Conservation (phyloP, 805 yeast species). For the Saccharomycodes ludwigii region DNA sequence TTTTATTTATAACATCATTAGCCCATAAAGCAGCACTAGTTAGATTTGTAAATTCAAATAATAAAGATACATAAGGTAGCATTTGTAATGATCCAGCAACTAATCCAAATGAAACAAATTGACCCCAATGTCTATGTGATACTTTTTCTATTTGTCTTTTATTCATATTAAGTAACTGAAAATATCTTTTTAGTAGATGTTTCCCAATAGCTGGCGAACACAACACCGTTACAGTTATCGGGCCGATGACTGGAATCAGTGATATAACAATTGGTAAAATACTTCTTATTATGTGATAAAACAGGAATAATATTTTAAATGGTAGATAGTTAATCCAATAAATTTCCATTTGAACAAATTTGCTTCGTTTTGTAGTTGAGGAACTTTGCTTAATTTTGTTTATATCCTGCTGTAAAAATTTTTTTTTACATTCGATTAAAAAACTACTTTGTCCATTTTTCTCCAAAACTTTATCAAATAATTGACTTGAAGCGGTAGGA, state of each 20-base stretch:
- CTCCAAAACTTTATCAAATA: constrained; percentile 14
- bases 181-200: constrained; percentile 16
- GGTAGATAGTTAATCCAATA: constrained; percentile 14
- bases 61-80: constrained; percentile 39
- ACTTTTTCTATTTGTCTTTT: constrained; percentile 22
- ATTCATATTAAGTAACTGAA: constrained; percentile 22
- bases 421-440: constrained; percentile 6
- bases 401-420: too few relatives aligned
- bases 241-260: constrained; percentile 24
- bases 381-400: too few relatives aligned
- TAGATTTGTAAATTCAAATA: constrained; percentile 46
- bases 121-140: constrained; percentile 24
- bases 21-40: constrained; percentile 61
- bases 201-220: constrained; percentile 19
- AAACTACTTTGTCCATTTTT: constrained; percentile 11
- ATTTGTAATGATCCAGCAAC: constrained; percentile 38
- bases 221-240: constrained; percentile 17
- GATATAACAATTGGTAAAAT: constrained; percentile 12
- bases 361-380: constrained; percentile 10
- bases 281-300: constrained; percentile 6
- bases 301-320: constrained; percentile 4
- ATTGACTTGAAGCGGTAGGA: constrained; percentile 13
- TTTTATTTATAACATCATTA: constrained; percentile 24
- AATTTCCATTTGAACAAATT: neutral
- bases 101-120: constrained; percentile 39